These are phyloP conservation scores for Suillus luteus DNA, from an alignment of 768 basidiomycete genomes.

Conservation along the genomic window DNA sequence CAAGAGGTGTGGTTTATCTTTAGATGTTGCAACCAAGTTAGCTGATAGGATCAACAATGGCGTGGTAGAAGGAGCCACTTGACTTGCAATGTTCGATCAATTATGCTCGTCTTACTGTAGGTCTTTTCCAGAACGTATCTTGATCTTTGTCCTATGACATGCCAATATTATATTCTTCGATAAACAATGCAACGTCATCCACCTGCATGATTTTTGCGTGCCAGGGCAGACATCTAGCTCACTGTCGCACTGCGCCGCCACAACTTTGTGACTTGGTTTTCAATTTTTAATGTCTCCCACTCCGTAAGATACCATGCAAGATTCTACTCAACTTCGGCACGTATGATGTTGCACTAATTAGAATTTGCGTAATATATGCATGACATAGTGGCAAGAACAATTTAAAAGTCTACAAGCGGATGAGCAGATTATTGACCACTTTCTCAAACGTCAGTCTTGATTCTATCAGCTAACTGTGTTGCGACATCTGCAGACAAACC, in stretches of 20 bases:
- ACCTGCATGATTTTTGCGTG: too few species aligned
- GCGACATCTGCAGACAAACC: constrained; percentile 26
- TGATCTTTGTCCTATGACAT: background rate
- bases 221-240: too few species aligned
- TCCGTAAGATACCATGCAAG: too few species aligned
- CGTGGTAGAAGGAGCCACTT: background rate
- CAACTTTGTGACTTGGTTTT: too few species aligned
- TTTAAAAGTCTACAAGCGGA: background rate
- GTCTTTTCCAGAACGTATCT: background rate
- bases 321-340: too few species aligned
- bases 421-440: too few species aligned
- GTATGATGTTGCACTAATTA: too few species aligned
- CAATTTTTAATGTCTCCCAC: too few species aligned
- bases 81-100: background rate
- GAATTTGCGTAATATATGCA: background rate
- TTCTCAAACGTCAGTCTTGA: too few species aligned
- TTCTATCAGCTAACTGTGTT: constrained; percentile 15
- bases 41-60: background rate
- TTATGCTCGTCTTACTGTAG: background rate
- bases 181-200: too few species aligned
- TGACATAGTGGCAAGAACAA: background rate
- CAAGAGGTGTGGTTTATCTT: constrained; percentile 28
- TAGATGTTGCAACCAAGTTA: constrained; percentile 27
- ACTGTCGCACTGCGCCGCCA: too few species aligned
- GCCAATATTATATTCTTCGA: constrained; percentile 37